Evolutionary conservation across 495 filamentous ascomycete species (phyloP), one percentile per base, ranked within the genome.

Genomic region (Pyronema domesticum): DNA sequence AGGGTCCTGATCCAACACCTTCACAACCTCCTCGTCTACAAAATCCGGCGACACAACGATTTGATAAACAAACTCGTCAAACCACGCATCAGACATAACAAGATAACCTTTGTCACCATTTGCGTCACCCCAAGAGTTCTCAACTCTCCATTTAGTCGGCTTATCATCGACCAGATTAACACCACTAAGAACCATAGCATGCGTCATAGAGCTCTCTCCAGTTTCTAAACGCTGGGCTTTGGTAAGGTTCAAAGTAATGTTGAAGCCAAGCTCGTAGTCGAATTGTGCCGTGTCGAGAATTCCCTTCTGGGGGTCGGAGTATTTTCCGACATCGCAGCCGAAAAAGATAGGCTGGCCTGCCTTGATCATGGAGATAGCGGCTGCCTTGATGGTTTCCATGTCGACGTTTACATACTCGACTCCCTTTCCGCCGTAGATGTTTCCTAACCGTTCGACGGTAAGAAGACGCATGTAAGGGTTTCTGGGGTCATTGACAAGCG

Each of bases 31-130:
- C 50, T 76, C 73, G 13, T 68, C 67, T 34, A 91, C 74, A 60
- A 85, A 81, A 14, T 68, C 69, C 1, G 81, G 80, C 62, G 89
- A 85, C 0, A 89, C 80, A n/a, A 93, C 86, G 13, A 78, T 82
- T 72, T 94, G 86, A 62, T 87, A 93, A 3, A 80, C 76, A 67
- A 86, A 94, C 72, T 91, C 75, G 57, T 85, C 81, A 81, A 93
- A 82, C 86, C 86, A 94, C 11, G 64, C 67, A 69, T 94, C 86
- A 15, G 72, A 80, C 86, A 91, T 91, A 33, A 91, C 82, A 57
- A 89, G 85, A 74, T 83, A 93, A 0, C 86, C 86, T 42, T 86
- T 76, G 14, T 76, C 73, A 0, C 86, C 86, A 0, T 72, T 74
- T 0, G 52, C 66, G 23, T 74, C 71, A 9, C 84, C 85, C 86